Evolutionary conservation across 2,329 filamentous ascomycete species (phyloP), one percentile per base, ranked within the genome.

Genomic region (Parafenestella ontariensis): DNA sequence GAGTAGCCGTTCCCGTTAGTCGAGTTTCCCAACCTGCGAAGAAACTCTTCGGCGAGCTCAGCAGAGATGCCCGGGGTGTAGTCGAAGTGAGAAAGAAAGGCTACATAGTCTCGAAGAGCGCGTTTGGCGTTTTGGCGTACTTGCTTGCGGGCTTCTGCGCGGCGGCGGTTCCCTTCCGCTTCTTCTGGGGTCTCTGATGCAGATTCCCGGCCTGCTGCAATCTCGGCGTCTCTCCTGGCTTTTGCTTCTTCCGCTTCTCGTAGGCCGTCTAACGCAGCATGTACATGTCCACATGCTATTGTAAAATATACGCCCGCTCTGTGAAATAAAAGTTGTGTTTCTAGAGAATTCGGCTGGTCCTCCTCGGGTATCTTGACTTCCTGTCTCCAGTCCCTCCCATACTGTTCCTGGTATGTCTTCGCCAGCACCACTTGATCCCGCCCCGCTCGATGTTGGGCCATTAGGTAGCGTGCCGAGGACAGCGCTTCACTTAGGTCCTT

Each of bases 91-190:
- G 86, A 85, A 34, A 96, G 78, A 69, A 91, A 95, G 20, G 84
- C 80, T 64, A 87, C 79, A 70, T 90, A 92, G 75, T 95, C 91
- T 54, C 88, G 84, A 20, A 95, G 76, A 1, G 91, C 90, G 50
- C 87, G 84, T 74, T 91, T 93, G 3, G 91, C 91, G 74, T 89
- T 87, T 0, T 83, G 82, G 64, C 90, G 90, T 61, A 94, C 88
- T 23, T 83, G 77, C 72, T 89, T 92, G 40, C 89, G 83, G 40
- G 84, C 83, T 58, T 89, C 86, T 21, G 85, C 73, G 49, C 83
- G 79, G 47, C 73, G 77, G 24, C 71, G 71, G 34, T 80, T 76
- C 13, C 77, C 79, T 59, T 82, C 80, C 42, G 75, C 76, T 43
- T 84, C 82, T n/a, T 75, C 77, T 15, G 76, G 65, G 6, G 76